These are phyloP conservation scores for Claviceps spartinae DNA, from an alignment of 2,329 filamentous ascomycete genomes.

Conservation along the genomic window DNA sequence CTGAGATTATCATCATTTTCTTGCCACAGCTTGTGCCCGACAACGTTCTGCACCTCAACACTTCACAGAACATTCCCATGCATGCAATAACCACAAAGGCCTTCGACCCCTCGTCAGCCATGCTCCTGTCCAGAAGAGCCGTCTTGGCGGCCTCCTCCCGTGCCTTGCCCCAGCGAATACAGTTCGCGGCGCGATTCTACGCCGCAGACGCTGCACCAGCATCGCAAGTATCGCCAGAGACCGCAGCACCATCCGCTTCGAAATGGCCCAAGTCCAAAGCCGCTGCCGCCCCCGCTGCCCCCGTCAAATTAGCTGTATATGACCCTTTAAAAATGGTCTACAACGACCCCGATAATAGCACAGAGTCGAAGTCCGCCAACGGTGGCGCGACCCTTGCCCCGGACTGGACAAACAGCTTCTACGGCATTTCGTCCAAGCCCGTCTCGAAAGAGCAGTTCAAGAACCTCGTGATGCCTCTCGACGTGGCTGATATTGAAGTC, in stretches of 20 bases:
- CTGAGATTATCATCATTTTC: too few relatives aligned
- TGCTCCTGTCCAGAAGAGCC: constrained; percentile 15
- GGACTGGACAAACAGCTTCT: constrained; percentile 76
- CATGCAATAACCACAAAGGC: neutral
- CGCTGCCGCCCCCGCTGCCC: neutral
- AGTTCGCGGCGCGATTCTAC: constrained; percentile 10
- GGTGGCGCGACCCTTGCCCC: constrained; percentile 13
- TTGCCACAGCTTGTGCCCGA: too few relatives aligned
- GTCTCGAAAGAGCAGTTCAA: constrained; percentile 58
- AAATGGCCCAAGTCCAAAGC: constrained; percentile 2
- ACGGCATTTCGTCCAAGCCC: constrained; percentile 57
- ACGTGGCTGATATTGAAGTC: constrained; percentile 73
- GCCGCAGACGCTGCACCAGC: constrained; percentile 11
- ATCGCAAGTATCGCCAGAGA: neutral
- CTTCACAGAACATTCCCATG: too few relatives aligned
- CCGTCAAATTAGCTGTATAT: constrained; percentile 2
- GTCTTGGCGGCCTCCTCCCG: constrained; percentile 10
- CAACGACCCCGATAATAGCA: neutral
- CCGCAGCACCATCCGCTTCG: neutral
- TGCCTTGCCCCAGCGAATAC: constrained; percentile 3
- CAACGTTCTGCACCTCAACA: too few relatives aligned
- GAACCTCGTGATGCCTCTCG: constrained; percentile 53
- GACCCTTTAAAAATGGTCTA: constrained; percentile 9
- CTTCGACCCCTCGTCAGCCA: constrained; percentile 4
- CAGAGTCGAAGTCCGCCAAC: neutral